Conservation (phyloP, 768 basidiomycete genomes). For the Tulasnella sp. region DNA sequence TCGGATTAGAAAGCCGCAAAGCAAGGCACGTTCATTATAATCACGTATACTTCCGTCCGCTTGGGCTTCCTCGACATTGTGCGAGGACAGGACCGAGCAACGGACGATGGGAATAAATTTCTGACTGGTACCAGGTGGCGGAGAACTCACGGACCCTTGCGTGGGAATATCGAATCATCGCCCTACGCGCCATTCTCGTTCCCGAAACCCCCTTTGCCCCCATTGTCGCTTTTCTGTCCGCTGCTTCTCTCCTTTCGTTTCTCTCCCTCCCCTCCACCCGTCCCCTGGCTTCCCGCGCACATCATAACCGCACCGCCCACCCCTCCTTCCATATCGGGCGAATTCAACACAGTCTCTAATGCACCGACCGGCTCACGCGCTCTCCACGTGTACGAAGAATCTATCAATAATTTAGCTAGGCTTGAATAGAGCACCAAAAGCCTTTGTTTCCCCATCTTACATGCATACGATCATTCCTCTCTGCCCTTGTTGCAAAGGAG, state of each 20-base stretch:
- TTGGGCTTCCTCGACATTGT: neutral
- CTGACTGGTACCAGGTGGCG: neutral
- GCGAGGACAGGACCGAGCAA: neutral
- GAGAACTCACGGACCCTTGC: slow-evolving; percentile 9
- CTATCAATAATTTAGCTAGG: neutral
- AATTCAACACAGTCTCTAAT: slow-evolving; percentile 14
- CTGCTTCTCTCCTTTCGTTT: neutral
- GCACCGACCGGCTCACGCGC: slow-evolving; percentile 7
- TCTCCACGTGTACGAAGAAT: slow-evolving; percentile 6
- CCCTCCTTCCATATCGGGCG: neutral
- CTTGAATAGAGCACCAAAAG: slow-evolving; percentile 1
- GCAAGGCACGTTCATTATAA: neutral
- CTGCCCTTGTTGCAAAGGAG: neutral
- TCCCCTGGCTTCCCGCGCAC: neutral
- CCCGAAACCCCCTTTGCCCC: neutral
- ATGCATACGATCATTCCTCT: neutral
- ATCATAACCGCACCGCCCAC: neutral
- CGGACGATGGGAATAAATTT: neutral
- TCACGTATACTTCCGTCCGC: slow-evolving; percentile 5
- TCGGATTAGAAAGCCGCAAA: neutral
- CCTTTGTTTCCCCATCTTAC: slow-evolving; percentile 1
- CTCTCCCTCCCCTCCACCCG: neutral
- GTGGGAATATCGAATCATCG: neutral
- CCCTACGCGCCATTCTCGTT: neutral
- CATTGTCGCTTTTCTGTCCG: neutral